Evolutionary conservation across 2,329 filamentous ascomycete genomes (phyloP).

Genomic region (Microdochium nivale): DNA sequence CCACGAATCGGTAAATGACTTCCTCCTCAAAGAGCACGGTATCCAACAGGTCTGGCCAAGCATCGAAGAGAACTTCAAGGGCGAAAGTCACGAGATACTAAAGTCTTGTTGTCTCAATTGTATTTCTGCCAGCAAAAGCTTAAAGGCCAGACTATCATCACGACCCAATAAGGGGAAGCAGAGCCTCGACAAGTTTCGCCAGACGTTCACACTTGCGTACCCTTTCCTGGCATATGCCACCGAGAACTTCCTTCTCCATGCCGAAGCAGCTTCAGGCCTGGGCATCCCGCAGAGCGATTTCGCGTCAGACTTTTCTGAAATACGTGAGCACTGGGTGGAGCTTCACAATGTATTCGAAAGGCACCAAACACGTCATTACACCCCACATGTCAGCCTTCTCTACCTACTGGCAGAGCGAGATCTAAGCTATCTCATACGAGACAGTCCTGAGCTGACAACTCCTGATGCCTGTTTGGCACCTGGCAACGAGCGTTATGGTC

Average conservation of each 20-base stretch:
- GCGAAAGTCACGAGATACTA: constrained; percentile 31
- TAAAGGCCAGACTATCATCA: no score
- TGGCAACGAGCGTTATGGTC: neutral
- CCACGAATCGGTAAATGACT: constrained; percentile 41
- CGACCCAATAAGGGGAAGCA: no score
- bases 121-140: constrained; percentile 29
- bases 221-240: constrained; percentile 39
- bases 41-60: constrained; percentile 19
- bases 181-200: no score
- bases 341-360: constrained; percentile 21
- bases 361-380: constrained; percentile 16
- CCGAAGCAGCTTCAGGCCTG: constrained; percentile 21
- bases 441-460: neutral
- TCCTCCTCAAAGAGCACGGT: constrained; percentile 28
- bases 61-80: constrained; percentile 18
- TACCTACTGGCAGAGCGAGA: constrained; percentile 27
- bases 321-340: constrained; percentile 15
- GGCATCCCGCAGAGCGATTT: constrained; percentile 7
- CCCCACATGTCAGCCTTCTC: constrained; percentile 11
- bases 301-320: constrained; percentile 25
- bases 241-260: constrained; percentile 28
- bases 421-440: neutral
- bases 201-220: constrained; percentile 15
- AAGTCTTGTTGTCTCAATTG: constrained; percentile 31
- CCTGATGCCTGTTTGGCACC: neutral